Base-by-base conservation (phyloP, 1,284 basidiomycete genomes). In the Gymnopus androsaceus region DNA sequence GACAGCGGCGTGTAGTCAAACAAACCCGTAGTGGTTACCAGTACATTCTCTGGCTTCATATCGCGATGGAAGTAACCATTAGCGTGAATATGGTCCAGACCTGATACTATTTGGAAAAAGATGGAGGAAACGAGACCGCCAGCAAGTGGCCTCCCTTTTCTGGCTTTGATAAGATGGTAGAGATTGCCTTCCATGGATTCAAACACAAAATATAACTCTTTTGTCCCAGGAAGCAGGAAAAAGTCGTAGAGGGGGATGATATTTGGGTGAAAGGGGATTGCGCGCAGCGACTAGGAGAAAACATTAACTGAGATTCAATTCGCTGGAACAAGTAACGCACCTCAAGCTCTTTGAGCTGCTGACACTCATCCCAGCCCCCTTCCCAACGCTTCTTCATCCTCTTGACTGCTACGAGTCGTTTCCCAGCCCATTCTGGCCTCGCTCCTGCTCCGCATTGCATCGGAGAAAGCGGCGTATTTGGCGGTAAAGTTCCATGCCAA, bases 101-200 rank as follows among this genome's bases (percentile, higher is more conserved):
- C 97, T 11, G 84, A 77, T 36, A 95, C 85, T 65, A 95, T 93
- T 74, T 99, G 97, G 56, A 86, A 85, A 71, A 98, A 97, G 67
- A 98, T 95, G 64, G 92, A 95, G 14, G 94, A 92, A 57, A 97
- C 89, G 62, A 99, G 87, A 57, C 97, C 97, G 33, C 94, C 92
- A 15, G 97, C 96, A 53, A 99, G 85, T 6, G 94, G 87, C 57
- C 95, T 86, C 53, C 95, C 95, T 73, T 93, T 95, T 59, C 97
- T 88, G 31, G 95, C 89, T 77, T 97, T 98, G 73, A 98, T 97
- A 74, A 99, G 90, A 74, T 99, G 97, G 74, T 97, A 99, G 56
- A 99, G 85, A 73, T 99, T 99, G 65, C 97, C 97, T 74, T 99
- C 97, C 97, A 99, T 99, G 70, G 95, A 95, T 75, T 99, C 97